Conservation (phyloP, 108 stramenopile genomes). For the Tribonema minus region DNA sequence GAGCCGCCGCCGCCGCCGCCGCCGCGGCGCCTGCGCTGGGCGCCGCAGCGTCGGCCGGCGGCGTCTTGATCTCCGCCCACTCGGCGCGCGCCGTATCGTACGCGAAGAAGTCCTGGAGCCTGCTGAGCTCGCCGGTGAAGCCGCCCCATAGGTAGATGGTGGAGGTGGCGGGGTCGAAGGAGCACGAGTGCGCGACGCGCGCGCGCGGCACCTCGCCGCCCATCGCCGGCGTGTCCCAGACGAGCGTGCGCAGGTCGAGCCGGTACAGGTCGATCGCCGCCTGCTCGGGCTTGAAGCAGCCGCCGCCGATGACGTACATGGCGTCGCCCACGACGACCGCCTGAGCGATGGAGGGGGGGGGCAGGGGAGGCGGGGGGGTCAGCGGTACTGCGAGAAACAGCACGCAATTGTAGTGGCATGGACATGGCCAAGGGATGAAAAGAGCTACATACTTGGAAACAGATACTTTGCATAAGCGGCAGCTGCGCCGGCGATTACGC, state of each 20-base stretch:
- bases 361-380: too few relatives aligned
- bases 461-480: too few relatives aligned
- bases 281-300: conserved; percentile 43
- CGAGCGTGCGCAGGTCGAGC: conserved; percentile 34
- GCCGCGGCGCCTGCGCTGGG: not conserved
- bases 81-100: conserved; percentile 5
- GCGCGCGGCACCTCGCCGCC: conserved; percentile 29
- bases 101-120: conserved; percentile 30
- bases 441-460: too few relatives aligned
- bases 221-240: conserved; percentile 35
- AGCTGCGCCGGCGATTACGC: too few relatives aligned
- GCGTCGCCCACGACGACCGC: conserved; percentile 34
- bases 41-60: not conserved
- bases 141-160: conserved; percentile 45
- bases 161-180: conserved; percentile 22
- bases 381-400: too few relatives aligned
- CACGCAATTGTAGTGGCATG: too few relatives aligned
- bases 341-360: too few relatives aligned
- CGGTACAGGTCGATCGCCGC: conserved; percentile 40
- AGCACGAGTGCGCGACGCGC: conserved; percentile 42
- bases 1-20: not conserved
- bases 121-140: conserved; percentile 34
- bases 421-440: too few relatives aligned
- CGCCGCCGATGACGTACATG: conserved; percentile 48
- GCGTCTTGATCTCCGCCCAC: conserved; percentile 10